Base-by-base conservation (phyloP, 768 basidiomycete species). In the Lyophyllum atratum region DNA sequence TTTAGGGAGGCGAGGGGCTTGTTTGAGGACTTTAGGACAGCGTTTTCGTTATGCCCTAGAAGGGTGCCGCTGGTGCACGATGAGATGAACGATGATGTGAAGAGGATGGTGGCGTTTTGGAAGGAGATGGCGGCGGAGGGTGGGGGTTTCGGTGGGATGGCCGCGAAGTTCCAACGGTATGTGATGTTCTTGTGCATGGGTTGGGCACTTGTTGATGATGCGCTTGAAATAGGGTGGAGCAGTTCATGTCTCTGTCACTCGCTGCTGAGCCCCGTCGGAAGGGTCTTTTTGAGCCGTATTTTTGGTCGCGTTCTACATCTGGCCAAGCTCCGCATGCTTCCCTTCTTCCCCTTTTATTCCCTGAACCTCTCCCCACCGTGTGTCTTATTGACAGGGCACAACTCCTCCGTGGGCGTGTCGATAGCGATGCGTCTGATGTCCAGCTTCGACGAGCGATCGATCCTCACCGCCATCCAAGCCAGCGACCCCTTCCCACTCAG, bases 171-270 rank as follows among this genome's bases (percentile, higher is more conserved):
- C 63, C 78, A 85, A 57, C 75, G 85, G 89, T 88, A 66, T 26
- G 85, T 74, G 50, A 57, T 51, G 54, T 28, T 31, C 52, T 43
- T 3, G 50, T 58, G 49, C 24, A 14, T 33, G 17, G 11, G 9
- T 22, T n/a, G 46, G 1, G n/a, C 12, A 21, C 28, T n/a, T 31
- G 26, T 29, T n/a, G n/a, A 31, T 44, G 58, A 4, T 56, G 62
- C 24, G 45, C 50, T 22, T 53, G 47, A 24, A 21, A 44, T 60
- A 91, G 88, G 8, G 73, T 89, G 58, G 90, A 90, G 24, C 88
- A 90, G 58, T 92, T 91, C 64, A 88, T 87, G 82, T 84, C 87
- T 0, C 75, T 91, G 19, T 93, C 92, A 2, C 69, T 91, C 31
- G 84, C 88, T 37, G 84, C 87, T 15, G 92, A 93, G 63, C 85